Evolutionary conservation across 1,284 basidiomycete genomes (phyloP), one percentile per base, ranked within the genome.

Genomic region (Boletus chippewaensis): DNA sequence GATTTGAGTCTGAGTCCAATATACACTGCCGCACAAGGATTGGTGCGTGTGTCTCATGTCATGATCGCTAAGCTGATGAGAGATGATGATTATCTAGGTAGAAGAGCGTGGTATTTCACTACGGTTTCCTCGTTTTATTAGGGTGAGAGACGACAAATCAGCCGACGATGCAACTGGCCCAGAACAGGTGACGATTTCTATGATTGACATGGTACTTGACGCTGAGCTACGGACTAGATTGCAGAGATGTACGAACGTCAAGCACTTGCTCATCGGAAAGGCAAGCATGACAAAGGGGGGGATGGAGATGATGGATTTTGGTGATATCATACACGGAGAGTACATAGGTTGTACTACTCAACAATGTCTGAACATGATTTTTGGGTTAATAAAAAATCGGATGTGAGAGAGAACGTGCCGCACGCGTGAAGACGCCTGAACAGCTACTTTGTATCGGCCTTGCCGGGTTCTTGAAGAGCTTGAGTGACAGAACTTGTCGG

Each of bases 1-100:
- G 96, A 99, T 73, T 69, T 99, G 60, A 96, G 92, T 69, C 72
- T 99, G 70, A 97, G 94, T 71, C 96, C 96, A 1, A 81, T 99
- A 28, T 99, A 99, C 67, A 91, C 91, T 5, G 96, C 96, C 5
- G 96, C 91, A n/a, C 89, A 94, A 67, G 95, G 95, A 56, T 62
- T 94, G 71, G 93, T 95, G 60, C 61, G 89, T 76, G 11, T 47
- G n/a, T 11, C 22, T 49, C 15, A 26, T 45, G 46, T 46, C 16
- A 49, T 24, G 10, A 18, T 36, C 36, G 41, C 35, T n/a, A 40
- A 6, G 26, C 13, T 51, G 36, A 53, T 32, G 50, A 47, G 31
- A 20, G 3, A 34, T n/a, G 12, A 50, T 42, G 39, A 28, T 35
- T 42, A 38, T 47, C 46, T 58, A 92, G 91, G 82, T 86, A 31